These are phyloP conservation scores for Ustilago trichophora DNA, from an alignment of 1,284 basidiomycete species.

Conservation along the genomic window DNA sequence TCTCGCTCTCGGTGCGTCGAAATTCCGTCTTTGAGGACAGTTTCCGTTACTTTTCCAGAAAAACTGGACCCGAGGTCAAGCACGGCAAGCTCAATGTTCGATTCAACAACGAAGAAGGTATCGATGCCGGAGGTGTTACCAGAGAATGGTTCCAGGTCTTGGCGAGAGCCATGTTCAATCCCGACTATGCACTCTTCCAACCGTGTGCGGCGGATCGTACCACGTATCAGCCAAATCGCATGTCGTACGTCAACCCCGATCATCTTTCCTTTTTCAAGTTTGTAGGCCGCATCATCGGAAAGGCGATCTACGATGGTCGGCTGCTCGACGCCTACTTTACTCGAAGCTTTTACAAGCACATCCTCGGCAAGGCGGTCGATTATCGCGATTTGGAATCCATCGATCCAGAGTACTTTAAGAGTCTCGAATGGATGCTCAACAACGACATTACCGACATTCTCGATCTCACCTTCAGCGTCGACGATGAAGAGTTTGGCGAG, in stretches of 20 bases:
- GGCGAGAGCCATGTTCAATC: slow-evolving; percentile 98
- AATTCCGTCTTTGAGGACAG: slow-evolving; percentile 97
- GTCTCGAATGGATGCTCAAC: slow-evolving; percentile 68
- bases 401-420: slow-evolving; percentile 82
- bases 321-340: slow-evolving; percentile 94
- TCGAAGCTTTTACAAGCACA: slow-evolving; percentile 70
- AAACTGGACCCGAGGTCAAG: slow-evolving; percentile 95
- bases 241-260: slow-evolving; percentile 83
- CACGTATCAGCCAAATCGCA: slow-evolving; percentile 96
- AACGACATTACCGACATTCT: slow-evolving; percentile 74
- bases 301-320: slow-evolving; percentile 93
- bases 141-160: slow-evolving; percentile 99
- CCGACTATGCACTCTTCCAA: slow-evolving; percentile 98
- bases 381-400: slow-evolving; percentile 64
- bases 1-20: slow-evolving; percentile 91
- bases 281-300: slow-evolving; percentile 92
- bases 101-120: slow-evolving; percentile 97
- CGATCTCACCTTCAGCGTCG: slow-evolving; percentile 87
- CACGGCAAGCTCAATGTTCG: slow-evolving; percentile 96
- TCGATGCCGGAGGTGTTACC: slow-evolving; percentile 97
- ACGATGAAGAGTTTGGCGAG: slow-evolving; percentile 77
- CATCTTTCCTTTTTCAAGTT: slow-evolving; percentile 99
- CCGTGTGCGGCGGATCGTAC: slow-evolving; percentile 84
- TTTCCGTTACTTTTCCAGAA: slow-evolving; percentile 87
- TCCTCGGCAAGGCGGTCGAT: slow-evolving; percentile 62